Percentiles rank a stretch among this genome's conserved stretches.
These are phyloP conservation scores for Rhodotorula sp. DNA, from an alignment of 1,284 basidiomycete species.

Conservation along the genomic window DNA sequence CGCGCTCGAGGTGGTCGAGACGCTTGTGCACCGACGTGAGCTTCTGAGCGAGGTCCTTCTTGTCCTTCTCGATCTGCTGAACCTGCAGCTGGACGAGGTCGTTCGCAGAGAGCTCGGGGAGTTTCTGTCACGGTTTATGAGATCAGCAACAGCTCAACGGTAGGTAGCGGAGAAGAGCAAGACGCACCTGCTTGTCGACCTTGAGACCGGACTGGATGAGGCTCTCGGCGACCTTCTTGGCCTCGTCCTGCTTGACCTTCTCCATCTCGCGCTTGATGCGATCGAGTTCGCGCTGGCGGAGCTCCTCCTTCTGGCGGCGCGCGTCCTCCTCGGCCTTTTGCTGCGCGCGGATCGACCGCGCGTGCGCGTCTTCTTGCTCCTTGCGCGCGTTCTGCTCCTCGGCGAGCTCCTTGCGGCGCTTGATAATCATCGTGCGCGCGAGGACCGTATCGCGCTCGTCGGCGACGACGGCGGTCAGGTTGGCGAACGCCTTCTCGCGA, in stretches of 20 bases:
- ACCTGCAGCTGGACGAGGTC: slow-evolving; percentile 89
- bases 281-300: slow-evolving; percentile 70
- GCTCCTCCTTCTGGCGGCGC: slow-evolving; percentile 65
- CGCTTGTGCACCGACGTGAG: slow-evolving; percentile 83
- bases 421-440: slow-evolving; percentile 75
- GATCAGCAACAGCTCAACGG: not conserved
- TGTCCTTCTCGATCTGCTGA: slow-evolving; percentile 93
- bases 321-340: slow-evolving; percentile 73
- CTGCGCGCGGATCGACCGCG: slow-evolving; percentile 69
- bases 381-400: slow-evolving; percentile 80
- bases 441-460: slow-evolving; percentile 72
- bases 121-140: slow-evolving; percentile 6
- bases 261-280: slow-evolving; percentile 80
- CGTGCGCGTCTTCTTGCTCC: slow-evolving; percentile 84
- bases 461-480: slow-evolving; percentile 50
- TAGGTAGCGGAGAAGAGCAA: not conserved
- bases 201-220: slow-evolving; percentile 77
- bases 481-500: slow-evolving; percentile 58
- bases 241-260: slow-evolving; percentile 65
- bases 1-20: slow-evolving; percentile 93
- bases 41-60: slow-evolving; percentile 79
- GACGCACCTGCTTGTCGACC: slow-evolving; percentile 71
- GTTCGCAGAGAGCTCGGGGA: slow-evolving; percentile 54
- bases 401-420: slow-evolving; percentile 80
- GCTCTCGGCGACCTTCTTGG: slow-evolving; percentile 75